Conservation (phyloP, 2,329 filamentous ascomycete genomes). For the Emericellopsis cladophorae region DNA sequence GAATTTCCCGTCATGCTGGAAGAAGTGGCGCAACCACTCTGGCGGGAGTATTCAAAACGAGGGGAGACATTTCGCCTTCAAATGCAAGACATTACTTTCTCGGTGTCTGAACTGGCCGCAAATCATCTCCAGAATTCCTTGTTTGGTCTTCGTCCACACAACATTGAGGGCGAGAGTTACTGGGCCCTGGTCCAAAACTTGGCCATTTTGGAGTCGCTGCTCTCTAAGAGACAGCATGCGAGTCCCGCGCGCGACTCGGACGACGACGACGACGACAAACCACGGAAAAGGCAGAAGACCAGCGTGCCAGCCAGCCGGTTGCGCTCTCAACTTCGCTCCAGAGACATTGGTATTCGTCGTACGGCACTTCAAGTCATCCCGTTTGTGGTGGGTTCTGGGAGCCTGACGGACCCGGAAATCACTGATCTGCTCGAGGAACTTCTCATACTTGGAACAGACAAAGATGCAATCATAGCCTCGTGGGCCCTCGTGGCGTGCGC, state of each 20-base stretch:
- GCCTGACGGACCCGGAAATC: conserved; percentile 37
- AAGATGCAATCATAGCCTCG: conserved; percentile 51
- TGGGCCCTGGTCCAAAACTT: conserved; percentile 49
- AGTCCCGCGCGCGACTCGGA: conserved; percentile 10
- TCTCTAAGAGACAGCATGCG: conserved; percentile 13
- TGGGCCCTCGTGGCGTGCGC: conserved; percentile 81
- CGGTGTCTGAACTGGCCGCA: conserved; percentile 25
- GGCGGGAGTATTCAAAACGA: conserved; percentile 64
- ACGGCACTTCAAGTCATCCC: conserved; percentile 45
- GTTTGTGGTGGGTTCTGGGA: conserved; percentile 37
- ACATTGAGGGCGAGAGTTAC: conserved; percentile 41
- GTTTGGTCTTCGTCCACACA: conserved; percentile 41
- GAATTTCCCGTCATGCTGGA: conserved; percentile 37
- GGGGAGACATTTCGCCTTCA: conserved; percentile 61
- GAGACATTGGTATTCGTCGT: conserved; percentile 28
- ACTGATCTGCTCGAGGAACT: conserved; percentile 45
- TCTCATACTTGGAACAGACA: conserved; percentile 49
- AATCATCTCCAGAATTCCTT: conserved; percentile 32
- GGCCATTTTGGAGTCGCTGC: conserved; percentile 40
- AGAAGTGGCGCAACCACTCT: conserved; percentile 58
- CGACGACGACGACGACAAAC: conserved; percentile 27
- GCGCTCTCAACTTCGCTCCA: conserved; percentile 31
- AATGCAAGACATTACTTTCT: conserved; percentile 61
- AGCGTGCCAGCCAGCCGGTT: conserved; percentile 29
- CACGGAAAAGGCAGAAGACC: conserved; percentile 38